These are phyloP conservation scores for Phytophthora syringae DNA, from an alignment of 352 stramenopile species.

Conservation along the genomic window DNA sequence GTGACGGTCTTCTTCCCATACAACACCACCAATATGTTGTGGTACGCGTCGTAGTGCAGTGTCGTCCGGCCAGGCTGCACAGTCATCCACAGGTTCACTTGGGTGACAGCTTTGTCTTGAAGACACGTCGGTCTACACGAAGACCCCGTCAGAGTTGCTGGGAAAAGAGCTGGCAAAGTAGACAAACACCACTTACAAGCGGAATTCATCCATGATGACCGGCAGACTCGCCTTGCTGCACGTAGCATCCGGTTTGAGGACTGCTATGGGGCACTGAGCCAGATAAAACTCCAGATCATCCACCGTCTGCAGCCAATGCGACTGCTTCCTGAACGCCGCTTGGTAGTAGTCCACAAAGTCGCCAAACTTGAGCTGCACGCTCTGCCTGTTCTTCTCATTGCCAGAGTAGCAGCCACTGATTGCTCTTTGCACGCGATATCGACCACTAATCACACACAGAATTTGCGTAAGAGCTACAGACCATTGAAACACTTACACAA, in stretches of 20 bases:
- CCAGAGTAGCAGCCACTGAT: slow-evolving; percentile 59
- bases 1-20: slow-evolving; percentile 73
- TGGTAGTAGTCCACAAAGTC: slow-evolving; percentile 83
- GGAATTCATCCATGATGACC: slow-evolving; percentile 60
- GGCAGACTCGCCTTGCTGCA: slow-evolving; percentile 53
- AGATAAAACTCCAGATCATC: slow-evolving; percentile 86
- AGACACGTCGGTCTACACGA: slow-evolving; percentile 52
- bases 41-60: slow-evolving; percentile 86
- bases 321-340: slow-evolving; percentile 38
- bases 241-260: slow-evolving; percentile 54
- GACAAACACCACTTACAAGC: slow-evolving; percentile 49
- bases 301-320: slow-evolving; percentile 76
- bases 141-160: background rate
- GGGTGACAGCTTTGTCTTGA: slow-evolving; percentile 44
- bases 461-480: slow-evolving; percentile 3
- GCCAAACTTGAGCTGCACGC: slow-evolving; percentile 80
- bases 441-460: slow-evolving; percentile 47
- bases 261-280: slow-evolving; percentile 79
- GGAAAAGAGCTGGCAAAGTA: background rate
- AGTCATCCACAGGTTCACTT: slow-evolving; percentile 90
- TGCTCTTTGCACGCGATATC: slow-evolving; percentile 78
- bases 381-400: slow-evolving; percentile 65
- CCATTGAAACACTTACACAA: background rate
- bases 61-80: slow-evolving; percentile 61
- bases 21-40: slow-evolving; percentile 80